Base-by-base conservation (phyloP, 1,284 basidiomycete species). In the Tremellales sp. region DNA sequence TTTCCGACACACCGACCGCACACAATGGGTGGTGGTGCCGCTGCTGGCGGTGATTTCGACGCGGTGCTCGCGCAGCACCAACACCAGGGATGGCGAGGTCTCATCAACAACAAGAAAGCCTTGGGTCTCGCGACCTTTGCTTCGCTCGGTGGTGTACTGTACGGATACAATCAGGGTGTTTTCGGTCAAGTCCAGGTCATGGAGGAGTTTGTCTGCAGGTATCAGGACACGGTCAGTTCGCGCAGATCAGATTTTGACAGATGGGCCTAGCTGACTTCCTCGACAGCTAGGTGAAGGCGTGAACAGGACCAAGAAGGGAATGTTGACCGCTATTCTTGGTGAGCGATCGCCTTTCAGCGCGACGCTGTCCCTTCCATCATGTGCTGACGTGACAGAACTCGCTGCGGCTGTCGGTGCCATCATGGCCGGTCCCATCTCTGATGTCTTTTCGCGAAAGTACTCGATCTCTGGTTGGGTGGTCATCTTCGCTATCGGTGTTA, bases 101-200 rank as follows among this genome's bases (percentile, higher is more conserved):
- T 70, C 17, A 53, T 64, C 49, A 53, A 62, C 31, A 70, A 70
- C 51, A 56, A 61, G 21, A 56, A 57, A 50, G 58, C 61, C 12
- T 45, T 70, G 4, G 53, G 55, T 35, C 35, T 68, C 19, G 61
- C 67, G 10, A 50, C 55, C 39, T 74, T 74, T 44, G 69, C 68
- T 0, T 68, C 66, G 1, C 48, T 70, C n/a, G 72, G 72, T 24
- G 70, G 69, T 58, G 69, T 74, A 2, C 53, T 74, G 2, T 72
- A 72, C 53, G 69, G 69, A 15, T 72, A 70, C 58, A 69, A 68
- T 50, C 61, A 62, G 52, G 69, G 68, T 60, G 69, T 72, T 17
- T 72, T 72, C 46, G 61, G 64, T 40, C 62, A 64, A 50, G 72
- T 73, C 8, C 72, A 73, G 47, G 72, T 73, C 41, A 71, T 71